Percentiles rank a stretch among this genome's conserved stretches.
Evolutionary conservation across 768 basidiomycete species (phyloP).

Genomic region (Tylopilus sp.): DNA sequence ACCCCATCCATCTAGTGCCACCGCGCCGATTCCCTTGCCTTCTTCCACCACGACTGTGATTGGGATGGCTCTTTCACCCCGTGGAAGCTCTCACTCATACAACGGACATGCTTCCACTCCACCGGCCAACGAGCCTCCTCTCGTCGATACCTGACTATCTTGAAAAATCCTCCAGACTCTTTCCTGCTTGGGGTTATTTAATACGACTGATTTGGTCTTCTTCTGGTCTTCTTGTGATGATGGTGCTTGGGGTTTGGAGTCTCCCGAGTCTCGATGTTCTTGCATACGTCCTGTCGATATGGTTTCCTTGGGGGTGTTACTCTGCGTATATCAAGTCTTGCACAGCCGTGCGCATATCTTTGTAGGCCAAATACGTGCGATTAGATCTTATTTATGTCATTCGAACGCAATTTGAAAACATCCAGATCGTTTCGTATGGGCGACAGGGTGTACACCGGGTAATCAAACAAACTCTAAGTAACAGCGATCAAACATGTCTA

Average conservation of each 20-base stretch:
- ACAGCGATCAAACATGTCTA: no score
- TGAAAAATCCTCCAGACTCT: neutral
- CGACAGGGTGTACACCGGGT: no score
- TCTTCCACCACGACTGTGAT: neutral
- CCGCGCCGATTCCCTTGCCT: neutral
- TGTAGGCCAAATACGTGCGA: neutral
- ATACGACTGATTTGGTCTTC: neutral
- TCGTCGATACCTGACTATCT: slow-evolving; percentile 29
- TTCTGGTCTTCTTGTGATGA: neutral
- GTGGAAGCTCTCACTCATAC: slow-evolving; percentile 18
- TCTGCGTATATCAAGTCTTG: neutral
- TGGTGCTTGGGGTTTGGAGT: neutral
- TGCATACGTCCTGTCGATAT: no score
- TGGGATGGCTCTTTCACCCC: slow-evolving; percentile 1
- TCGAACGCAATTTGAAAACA: no score
- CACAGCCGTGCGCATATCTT: neutral
- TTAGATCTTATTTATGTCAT: neutral
- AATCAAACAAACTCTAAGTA: no score
- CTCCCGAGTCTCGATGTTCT: no score
- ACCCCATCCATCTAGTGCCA: neutral
- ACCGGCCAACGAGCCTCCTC: slow-evolving; percentile 36
- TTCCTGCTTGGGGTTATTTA: neutral
- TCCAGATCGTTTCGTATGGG: no score
- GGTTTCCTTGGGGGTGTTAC: neutral
- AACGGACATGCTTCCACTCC: slow-evolving; percentile 23